These are phyloP conservation scores for Eucalyptus marginata DNA, from an alignment of 345 rosid species.

Conservation along the genomic window DNA sequence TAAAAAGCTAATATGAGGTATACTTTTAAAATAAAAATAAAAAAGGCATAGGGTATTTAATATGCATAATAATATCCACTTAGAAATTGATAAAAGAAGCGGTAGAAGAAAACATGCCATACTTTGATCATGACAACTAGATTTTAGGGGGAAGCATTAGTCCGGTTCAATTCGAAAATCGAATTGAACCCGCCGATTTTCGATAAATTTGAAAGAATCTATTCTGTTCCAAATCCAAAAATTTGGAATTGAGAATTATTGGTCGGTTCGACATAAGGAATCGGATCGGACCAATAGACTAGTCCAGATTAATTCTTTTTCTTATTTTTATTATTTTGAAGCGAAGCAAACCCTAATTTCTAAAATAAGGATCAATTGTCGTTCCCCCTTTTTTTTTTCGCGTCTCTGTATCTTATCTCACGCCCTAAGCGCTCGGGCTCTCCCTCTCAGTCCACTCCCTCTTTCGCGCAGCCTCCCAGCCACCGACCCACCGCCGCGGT, in stretches of 20 bases:
- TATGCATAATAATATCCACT: not conserved
- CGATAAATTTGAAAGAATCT: accelerated
- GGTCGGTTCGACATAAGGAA: not conserved
- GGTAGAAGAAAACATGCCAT: too few relatives aligned
- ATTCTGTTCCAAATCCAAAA: accelerated
- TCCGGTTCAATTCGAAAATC: accelerated
- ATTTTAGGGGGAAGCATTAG: not conserved
- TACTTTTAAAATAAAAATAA: too few relatives aligned
- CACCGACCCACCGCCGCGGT: not conserved
- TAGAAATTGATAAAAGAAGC: not conserved
- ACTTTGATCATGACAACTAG: accelerated
- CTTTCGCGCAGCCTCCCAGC: not conserved
- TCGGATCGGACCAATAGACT: not conserved
- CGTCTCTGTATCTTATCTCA: not conserved
- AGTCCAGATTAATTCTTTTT: not conserved
- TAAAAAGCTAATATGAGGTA: not conserved
- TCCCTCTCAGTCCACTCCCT: not conserved
- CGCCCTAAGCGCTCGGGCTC: not conserved
- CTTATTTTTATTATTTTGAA: not conserved
- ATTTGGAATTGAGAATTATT: not conserved
- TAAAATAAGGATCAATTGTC: not conserved
- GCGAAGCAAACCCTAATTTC: not conserved
- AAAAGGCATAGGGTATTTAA: not conserved
- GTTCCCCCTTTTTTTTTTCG: accelerated
- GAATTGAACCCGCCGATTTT: accelerated